Evolutionary conservation across 1,139 yeast species (phyloP), one percentile per base, ranked within the genome.

Genomic region (Candida mesenterica): DNA sequence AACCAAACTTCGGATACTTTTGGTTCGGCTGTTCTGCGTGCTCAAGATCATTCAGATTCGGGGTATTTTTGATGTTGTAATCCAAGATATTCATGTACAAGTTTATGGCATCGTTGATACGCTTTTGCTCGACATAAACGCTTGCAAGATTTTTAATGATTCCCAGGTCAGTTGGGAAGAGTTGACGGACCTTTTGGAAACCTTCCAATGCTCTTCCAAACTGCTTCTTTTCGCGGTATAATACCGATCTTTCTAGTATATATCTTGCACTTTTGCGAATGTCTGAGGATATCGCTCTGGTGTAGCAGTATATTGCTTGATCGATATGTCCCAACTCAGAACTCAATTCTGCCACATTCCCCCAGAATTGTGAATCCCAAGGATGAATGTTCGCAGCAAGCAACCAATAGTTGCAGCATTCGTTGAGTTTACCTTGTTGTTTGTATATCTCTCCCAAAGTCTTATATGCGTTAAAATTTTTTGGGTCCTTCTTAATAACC

Each of bases 231-330:
- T 80, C 82, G 42, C 80, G 71, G 53, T 84, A 84, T 4, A 88
- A 63, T 27, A 77, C 54, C 0, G 95, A 83, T 39, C 96, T 65
- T 28, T 72, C 75, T 39, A 77, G 66, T 2, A 83, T 65, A 19
- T 75, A 73, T 18, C 71, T 74, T 42, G 75, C 72, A 37, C 79
- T 77, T 32, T 71, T 72, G 19, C 68, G 65, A 18, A 38, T 33
- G 37, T 80, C 79, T 3, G 82, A 70, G 6, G 75, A 63, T 12
- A 86, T 76, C 0, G 94, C 95, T 37, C 83, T 75, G 16, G 82
- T 74, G 53, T 82, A 89, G 63, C 96, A 88, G 47, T 81, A 79
- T 10, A 88, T 72, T 0, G 97, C 97, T 55, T 88, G 96, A 27
- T 84, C 79, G 3, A 72, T 66, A 47, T 81, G 84, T 1, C 88